Evolutionary conservation across 805 yeast species (phyloP).

Genomic region (Helenozyma rhizophorensis): DNA sequence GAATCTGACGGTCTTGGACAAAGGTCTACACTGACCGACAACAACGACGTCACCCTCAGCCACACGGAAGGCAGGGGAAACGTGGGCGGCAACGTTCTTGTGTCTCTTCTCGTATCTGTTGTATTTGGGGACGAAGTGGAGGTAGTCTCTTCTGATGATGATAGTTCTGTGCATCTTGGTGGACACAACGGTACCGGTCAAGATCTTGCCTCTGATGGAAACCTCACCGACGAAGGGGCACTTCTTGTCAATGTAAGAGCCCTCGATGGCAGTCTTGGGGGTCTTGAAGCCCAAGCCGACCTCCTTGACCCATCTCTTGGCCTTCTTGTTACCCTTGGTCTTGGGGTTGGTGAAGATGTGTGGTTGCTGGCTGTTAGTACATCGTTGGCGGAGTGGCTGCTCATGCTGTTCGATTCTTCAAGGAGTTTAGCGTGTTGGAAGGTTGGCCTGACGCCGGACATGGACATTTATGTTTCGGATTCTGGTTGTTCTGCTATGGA

Average conservation of each 20-base stretch:
- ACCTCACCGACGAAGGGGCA: constrained; percentile 98
- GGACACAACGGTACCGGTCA: constrained; percentile 99
- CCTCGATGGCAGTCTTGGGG: constrained; percentile 97
- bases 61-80: constrained; percentile 99
- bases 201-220: constrained; percentile 99
- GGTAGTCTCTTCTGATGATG: constrained; percentile 99
- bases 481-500: too few species aligned
- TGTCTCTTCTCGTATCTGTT: constrained; percentile 99
- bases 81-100: constrained; percentile 99
- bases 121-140: constrained; percentile 99
- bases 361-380: constrained; percentile 81
- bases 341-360: constrained; percentile 99
- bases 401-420: too few species aligned
- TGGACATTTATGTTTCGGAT: too few species aligned
- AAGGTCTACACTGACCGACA: constrained; percentile 99
- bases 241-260: constrained; percentile 99
- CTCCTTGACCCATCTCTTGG: constrained; percentile 99
- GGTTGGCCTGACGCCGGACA: too few species aligned
- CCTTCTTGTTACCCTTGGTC: constrained; percentile 96
- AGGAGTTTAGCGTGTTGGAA: too few species aligned
- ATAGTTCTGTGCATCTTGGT: constrained; percentile 99
- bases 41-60: constrained; percentile 98
- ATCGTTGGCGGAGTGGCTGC: too few species aligned
- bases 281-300: constrained; percentile 99
- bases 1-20: constrained; percentile 99